These are phyloP conservation scores for Sequoiadendron giganteum DNA, from an alignment of 75 land plant genomes.

Conservation along the genomic window DNA sequence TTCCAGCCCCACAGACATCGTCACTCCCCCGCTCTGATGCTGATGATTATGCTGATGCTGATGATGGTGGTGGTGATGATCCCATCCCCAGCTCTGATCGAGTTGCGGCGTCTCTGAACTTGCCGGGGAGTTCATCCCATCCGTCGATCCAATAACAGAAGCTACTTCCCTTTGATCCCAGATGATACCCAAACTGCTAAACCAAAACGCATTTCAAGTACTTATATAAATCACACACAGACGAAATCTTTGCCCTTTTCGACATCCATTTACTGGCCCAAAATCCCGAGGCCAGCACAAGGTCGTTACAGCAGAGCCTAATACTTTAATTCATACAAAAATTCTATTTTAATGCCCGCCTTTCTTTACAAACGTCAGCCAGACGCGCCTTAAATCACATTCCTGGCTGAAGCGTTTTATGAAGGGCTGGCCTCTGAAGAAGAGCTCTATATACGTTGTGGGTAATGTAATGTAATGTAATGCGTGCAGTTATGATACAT, in stretches of 20 bases:
- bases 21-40: background rate
- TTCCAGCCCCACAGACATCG: constrained; percentile 11
- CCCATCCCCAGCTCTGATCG: constrained; percentile 12
- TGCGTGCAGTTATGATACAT: background rate
- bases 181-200: background rate
- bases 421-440: background rate
- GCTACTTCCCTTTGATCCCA: background rate
- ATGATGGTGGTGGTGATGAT: background rate
- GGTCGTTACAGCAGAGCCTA: background rate
- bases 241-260: background rate
- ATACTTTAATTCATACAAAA: background rate
- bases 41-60: background rate
- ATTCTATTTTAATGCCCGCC: background rate
- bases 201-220: background rate
- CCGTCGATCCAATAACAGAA: background rate
- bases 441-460: background rate
- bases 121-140: constrained; percentile 11
- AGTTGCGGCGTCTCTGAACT: constrained; percentile 1
- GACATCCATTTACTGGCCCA: background rate
- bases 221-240: background rate
- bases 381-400: background rate
- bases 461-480: background rate
- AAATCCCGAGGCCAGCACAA: background rate
- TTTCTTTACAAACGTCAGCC: constrained; percentile 5
- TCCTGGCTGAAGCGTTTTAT: background rate